A percentile compares a stretch with the other conserved stretches of the same genome.
These are phyloP conservation scores for Arthroderma sp. DNA, from an alignment of 2,329 filamentous ascomycete genomes.

Conservation along the genomic window DNA sequence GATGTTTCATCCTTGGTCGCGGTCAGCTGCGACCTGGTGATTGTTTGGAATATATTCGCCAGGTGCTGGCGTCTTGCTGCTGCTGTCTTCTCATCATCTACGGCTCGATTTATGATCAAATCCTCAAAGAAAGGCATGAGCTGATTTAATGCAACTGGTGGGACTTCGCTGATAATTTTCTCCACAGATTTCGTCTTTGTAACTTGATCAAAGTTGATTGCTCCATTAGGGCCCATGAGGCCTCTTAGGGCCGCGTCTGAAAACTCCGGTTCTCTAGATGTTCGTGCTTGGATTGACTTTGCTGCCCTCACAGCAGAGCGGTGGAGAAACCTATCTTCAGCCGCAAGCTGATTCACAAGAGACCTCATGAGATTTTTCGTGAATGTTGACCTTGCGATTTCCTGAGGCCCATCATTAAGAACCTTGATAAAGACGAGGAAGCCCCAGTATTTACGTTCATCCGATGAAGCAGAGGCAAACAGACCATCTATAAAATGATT, in stretches of 20 bases:
- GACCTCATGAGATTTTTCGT: conserved; percentile 71
- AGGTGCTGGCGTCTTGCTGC: conserved; percentile 36
- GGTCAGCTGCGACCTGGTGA: conserved; percentile 31
- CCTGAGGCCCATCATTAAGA: conserved; percentile 40
- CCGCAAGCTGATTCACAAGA: conserved; percentile 68
- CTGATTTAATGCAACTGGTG: conserved; percentile 35
- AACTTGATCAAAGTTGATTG: conserved; percentile 69
- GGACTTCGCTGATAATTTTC: conserved; percentile 51
- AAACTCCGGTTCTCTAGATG: conserved; percentile 47
- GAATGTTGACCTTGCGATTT: conserved; percentile 51
- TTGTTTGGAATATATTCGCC: conserved; percentile 40
- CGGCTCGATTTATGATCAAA: conserved; percentile 34
- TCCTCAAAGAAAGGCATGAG: conserved; percentile 42
- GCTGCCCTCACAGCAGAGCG: conserved; percentile 63
- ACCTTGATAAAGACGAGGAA: conserved; percentile 77
- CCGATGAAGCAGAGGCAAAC: conserved; percentile 68
- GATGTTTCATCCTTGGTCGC: conserved; percentile 16
- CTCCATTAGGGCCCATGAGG: conserved; percentile 57
- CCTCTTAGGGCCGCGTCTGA: conserved; percentile 50
- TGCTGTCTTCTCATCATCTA: conserved; percentile 32
- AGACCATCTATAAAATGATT: conserved; percentile 50
- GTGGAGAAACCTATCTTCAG: conserved; percentile 66
- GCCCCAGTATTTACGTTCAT: conserved; percentile 82
- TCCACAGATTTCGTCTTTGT: conserved; percentile 80
- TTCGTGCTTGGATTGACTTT: conserved; percentile 54